phyloP scores from a whole-genome alignment of 176 grass and related monocot species.

The Dactylis glomerata region DNA sequence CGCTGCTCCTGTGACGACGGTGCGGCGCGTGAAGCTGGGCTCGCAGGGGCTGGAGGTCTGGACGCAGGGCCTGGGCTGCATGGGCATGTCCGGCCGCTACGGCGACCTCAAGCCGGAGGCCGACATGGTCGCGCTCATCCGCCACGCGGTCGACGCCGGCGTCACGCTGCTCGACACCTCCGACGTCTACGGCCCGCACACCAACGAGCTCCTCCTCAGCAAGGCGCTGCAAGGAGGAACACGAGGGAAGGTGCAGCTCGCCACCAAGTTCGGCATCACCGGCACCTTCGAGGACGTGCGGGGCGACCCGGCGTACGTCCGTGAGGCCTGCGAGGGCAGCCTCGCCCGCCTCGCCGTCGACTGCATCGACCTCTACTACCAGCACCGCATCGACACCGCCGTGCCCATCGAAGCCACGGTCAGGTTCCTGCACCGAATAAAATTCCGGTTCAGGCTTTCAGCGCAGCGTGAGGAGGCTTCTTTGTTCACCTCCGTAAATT shows the following conservation, averaged over 20 bases:
- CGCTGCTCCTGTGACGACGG: neutral
- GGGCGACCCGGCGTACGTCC: neutral
- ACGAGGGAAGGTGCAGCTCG: neutral
- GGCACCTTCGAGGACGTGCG: neutral
- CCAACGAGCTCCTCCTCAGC: neutral
- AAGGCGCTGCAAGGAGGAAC: neutral
- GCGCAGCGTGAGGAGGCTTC: too few species aligned
- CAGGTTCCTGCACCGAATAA: neutral
- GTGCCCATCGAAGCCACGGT: neutral
- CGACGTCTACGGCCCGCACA: neutral
- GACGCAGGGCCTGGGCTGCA: conserved; percentile 62
- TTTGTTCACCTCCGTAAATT: neutral
- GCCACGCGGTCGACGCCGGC: neutral
- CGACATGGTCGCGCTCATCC: neutral
- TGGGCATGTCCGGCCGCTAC: conserved; percentile 56
- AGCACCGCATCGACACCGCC: neutral
- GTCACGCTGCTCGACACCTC: neutral
- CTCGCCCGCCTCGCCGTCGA: neutral
- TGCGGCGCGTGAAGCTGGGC: conserved; percentile 49
- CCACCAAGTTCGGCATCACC: neutral
- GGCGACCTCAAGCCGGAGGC: neutral
- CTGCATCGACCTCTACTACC: neutral
- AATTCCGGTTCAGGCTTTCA: neutral
- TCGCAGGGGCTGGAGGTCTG: conserved; percentile 77
- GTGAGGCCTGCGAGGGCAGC: neutral